Evolutionary conservation across 129 eudicot genomes (phyloP), one percentile per base, ranked within the genome.

Genomic region (Silybum marianum): DNA sequence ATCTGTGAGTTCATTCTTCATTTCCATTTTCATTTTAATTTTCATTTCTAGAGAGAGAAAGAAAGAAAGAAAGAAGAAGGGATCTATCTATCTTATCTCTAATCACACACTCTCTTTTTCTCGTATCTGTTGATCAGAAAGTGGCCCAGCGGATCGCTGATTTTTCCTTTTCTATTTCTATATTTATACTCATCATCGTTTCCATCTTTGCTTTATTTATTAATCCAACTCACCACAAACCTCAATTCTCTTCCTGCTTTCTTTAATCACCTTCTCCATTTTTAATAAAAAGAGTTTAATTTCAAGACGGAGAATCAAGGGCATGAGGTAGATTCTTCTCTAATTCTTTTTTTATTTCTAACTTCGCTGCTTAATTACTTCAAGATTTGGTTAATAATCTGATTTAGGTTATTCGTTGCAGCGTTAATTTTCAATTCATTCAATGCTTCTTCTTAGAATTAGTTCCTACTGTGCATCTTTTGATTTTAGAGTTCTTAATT

Each of bases 11-110:
- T 89, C 90, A 84, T 84, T 76, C 75, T 81, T 86, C 73, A 39
- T 58, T 82, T 78, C 24, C 4, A 28, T 28, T 28, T 28, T 88
- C n/a, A n/a, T n/a, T n/a, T 87, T 88, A 84, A 81, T 76, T 71
- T 81, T 84, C 69, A 39, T 60, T 82, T 78, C 32, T 70, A 76
- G 77, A 79, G 81, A 78, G 80, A 80, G 60, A 72, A 62, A 42
- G 9, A n/a, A n/a, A 9, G 7, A 36, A 44, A 9, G 63, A 14
- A 7, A 36, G 60, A 76, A 72, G 40, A 71, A 42, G 71, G 39
- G 76, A 76, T 84, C 81, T 83, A 76, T 84, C 81, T 83, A 89
- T 89, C 86, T 85, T 85, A 85, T 85, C 84, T 88, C 80, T 82
- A 81, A 77, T 85, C 83, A 81, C 6, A 32, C 90, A 67, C 81